Percentiles rank a stretch among this genome's conserved stretches.
These are phyloP conservation scores for Termitomyces sp. DNA, from an alignment of 768 basidiomycete genomes.

Conservation along the genomic window DNA sequence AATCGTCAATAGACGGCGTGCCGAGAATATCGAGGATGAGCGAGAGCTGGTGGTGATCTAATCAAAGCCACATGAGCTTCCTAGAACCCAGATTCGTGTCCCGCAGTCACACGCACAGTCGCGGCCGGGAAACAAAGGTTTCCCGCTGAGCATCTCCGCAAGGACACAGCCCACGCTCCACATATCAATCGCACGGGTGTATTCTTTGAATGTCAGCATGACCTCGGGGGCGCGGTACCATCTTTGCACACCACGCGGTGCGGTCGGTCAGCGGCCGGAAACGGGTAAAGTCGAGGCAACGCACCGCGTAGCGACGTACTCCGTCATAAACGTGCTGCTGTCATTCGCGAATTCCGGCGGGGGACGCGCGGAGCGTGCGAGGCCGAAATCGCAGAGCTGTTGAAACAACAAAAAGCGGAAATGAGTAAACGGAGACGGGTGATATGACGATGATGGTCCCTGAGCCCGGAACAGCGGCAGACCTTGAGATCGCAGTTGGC, in stretches of 20 bases:
- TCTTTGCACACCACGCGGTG: too few relatives aligned
- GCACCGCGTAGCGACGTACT: conserved; percentile 93
- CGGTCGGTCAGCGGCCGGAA: too few relatives aligned
- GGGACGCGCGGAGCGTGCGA: conserved; percentile 75
- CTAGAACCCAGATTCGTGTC: not conserved
- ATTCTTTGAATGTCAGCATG: conserved; percentile 97
- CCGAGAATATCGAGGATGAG: conserved; percentile 95
- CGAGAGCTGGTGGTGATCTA: conserved; percentile 91
- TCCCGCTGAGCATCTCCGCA: conserved; percentile 91
- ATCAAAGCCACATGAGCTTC: not conserved
- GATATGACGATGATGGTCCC: not conserved
- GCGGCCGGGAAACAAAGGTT: conserved; percentile 91
- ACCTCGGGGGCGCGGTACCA: conserved; percentile 99
- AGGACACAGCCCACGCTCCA: conserved; percentile 87
- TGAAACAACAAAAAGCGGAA: not conserved
- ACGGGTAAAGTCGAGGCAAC: too few relatives aligned
- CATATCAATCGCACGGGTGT: conserved; percentile 83
- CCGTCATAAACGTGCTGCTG: conserved; percentile 81
- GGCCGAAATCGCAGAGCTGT: conserved; percentile 83
- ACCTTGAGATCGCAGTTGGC: conserved; percentile 97
- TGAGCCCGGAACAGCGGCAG: conserved; percentile 15
- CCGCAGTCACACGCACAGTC: conserved; percentile 66
- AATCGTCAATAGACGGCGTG: conserved; percentile 87
- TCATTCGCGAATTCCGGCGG: conserved; percentile 72
- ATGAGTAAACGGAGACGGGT: too few relatives aligned